Evolutionary conservation across 441 rosid genomes (phyloP), one percentile per base, ranked within the genome.

Genomic region (Euphorbia schlechtendalii): DNA sequence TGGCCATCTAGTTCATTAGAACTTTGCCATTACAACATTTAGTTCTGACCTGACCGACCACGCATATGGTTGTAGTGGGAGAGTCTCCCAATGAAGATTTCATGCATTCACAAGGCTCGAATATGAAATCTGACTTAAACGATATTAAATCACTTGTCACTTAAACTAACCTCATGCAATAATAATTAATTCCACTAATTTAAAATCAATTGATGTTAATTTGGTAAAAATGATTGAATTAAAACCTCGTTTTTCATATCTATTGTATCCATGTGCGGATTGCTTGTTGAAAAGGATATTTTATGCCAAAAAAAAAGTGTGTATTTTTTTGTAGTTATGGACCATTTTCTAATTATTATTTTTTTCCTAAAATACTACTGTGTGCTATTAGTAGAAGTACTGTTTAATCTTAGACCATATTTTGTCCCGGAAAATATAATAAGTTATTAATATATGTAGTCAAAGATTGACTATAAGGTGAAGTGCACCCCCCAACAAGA

Each of bases 401-500:
- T 53, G 59, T 64, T 36, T 53, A 64, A 54, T 22, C 12, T 38
- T 38, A 12, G 68, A 64, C 68, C 10, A 36, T 27, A 7, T 53
- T 43, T 8, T 24, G n/a, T 59, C 27, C 13, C 4, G 17, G n/a
- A 27, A 45, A 61, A 43, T 15, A 21, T 5, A 8, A 20, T 15
- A 11, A 30, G n/a, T n/a, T n/a, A n/a, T n/a, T n/a, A 51, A 14
- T 30, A 1, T 13, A 30, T 2, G 0, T 64, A 52, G 67, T 64
- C 67, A 64, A 64, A 64, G 36, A 34, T 52, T 13, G 67, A 53
- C 48, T 30, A n/a, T n/a, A n/a, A n/a, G 41, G 12, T 51, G 67
- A 56, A 64, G 60, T 6, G 63, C 69, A 60, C 64, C 71, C 61
- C 17, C 60, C 43, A 46, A n/a, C 69, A 65, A 68, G 70, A 70